Evolutionary conservation across 345 rosid species (phyloP).

Genomic region (Eucalyptus pauciflora): DNA sequence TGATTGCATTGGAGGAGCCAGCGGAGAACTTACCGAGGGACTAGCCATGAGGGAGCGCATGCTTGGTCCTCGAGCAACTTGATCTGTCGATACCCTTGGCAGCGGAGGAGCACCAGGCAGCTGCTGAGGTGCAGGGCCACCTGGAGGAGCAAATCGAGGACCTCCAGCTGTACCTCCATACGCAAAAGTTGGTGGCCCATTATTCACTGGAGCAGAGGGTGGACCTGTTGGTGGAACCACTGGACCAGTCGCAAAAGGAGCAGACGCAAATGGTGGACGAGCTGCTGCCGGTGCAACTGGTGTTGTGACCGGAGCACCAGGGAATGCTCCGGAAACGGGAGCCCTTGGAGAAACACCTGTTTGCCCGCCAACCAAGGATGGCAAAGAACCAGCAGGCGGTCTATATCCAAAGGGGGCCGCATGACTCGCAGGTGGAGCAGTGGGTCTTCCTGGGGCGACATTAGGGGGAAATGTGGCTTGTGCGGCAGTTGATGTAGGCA

Average conservation of each 20-base stretch:
- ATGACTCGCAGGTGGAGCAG: slow-evolving; percentile 39
- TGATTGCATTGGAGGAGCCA: slow-evolving; percentile 22
- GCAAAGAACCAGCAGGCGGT: slow-evolving; percentile 35
- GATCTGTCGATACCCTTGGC: slow-evolving; percentile 11
- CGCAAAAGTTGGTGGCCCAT: slow-evolving; percentile 30
- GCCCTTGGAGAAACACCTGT: not conserved
- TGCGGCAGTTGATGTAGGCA: slow-evolving; percentile 34
- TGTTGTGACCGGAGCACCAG: slow-evolving; percentile 3
- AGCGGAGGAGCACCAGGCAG: slow-evolving; percentile 40
- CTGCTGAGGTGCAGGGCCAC: slow-evolving; percentile 22
- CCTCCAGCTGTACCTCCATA: slow-evolving; percentile 23
- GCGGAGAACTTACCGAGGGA: slow-evolving; percentile 17
- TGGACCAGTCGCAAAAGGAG: slow-evolving; percentile 18
- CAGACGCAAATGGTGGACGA: slow-evolving; percentile 34
- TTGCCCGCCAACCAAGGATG: slow-evolving; percentile 19
- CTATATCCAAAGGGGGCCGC: slow-evolving; percentile 51
- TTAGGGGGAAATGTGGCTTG: slow-evolving; percentile 33
- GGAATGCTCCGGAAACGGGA: slow-evolving; percentile 14
- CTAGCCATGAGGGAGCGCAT: slow-evolving; percentile 27
- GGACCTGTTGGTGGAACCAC: slow-evolving; percentile 1
- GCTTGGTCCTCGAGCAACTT: slow-evolving; percentile 35
- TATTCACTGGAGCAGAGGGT: slow-evolving; percentile 25
- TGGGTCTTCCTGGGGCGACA: slow-evolving; percentile 41
- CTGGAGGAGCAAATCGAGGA: slow-evolving; percentile 18
- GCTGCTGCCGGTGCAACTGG: slow-evolving; percentile 17